Evolutionary conservation across 441 rosid species (phyloP), one percentile per base, ranked within the genome.

Genomic region (Populus hybrid): DNA sequence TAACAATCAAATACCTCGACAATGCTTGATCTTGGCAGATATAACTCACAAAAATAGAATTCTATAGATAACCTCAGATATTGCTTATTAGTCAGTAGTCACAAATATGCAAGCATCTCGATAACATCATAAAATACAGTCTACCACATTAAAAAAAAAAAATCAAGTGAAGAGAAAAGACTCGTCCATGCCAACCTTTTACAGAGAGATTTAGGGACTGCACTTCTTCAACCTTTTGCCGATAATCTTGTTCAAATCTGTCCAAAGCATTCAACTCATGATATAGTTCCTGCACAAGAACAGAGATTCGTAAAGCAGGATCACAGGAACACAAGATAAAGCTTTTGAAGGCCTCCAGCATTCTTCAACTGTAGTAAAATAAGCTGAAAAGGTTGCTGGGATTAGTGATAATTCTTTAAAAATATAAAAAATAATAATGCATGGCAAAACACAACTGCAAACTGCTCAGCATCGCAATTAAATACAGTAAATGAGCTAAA

Each of bases 241-340:
- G 86, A 79, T 84, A 88, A 85, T 94, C 98, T 82, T 89, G 96
- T 63, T 90, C 93, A 80, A 91, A 92, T 86, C 97, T 91, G 86
- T 90, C 98, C 85, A 90, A 72, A 75, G 94, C 90, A 86, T 91
- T 85, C 82, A 78, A 74, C 80, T 94, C 98, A 67, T 94, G 98
- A 85, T 94, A 94, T 68, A 94, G 78, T 80, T 95, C 97, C 99
- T 95, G 88, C 80, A 83, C 59, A 74, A 46, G 73, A 75, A 76
- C 16, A 76, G 23, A 77, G 75, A 65, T 81, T 78, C 34, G 79
- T 70, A 68, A 61, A 67, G 79, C 34, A 57, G 40, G 42, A 73
- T 50, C 38, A 70, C 10, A n/a, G 16, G 72, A 72, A 77, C 57
- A 26, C 34, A 67, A 69, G 46, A 23, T 14, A 67, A 63, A 66